These are phyloP conservation scores for Macrophomina tecta DNA, from an alignment of 2,329 filamentous ascomycete genomes.

Conservation along the genomic window DNA sequence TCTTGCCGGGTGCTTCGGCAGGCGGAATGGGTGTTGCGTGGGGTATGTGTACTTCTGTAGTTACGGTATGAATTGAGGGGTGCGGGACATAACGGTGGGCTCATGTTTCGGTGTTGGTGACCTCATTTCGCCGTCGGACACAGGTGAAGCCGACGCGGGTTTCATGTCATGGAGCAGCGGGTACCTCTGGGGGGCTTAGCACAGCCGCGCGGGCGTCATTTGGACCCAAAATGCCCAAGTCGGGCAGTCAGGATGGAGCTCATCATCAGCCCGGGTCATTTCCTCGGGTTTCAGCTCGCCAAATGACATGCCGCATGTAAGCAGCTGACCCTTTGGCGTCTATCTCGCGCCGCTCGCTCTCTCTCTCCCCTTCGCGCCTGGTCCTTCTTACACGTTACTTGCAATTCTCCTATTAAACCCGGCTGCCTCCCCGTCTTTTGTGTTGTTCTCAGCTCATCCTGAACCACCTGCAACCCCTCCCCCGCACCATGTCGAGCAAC, in stretches of 20 bases:
- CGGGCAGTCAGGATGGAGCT: conserved; percentile 14
- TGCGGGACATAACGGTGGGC: not conserved
- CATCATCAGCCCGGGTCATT: conserved; percentile 20
- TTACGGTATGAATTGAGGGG: conserved; percentile 7
- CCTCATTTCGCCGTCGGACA: not conserved
- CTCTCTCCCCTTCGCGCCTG: not conserved
- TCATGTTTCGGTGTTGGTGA: not conserved
- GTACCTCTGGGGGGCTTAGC: not conserved
- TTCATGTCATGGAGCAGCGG: not conserved
- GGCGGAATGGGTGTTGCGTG: not conserved
- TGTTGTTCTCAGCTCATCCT: not conserved
- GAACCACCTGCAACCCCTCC: not conserved
- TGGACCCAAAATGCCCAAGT: conserved; percentile 1
- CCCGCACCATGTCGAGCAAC: conserved; percentile 36
- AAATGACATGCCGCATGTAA: conserved; percentile 22
- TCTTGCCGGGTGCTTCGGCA: not conserved
- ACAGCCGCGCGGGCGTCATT: conserved; percentile 2
- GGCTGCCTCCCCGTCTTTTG: not conserved
- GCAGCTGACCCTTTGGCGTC: conserved; percentile 19
- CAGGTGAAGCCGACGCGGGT: not conserved
- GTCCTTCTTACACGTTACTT: not conserved
- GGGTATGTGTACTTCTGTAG: conserved; percentile 13
- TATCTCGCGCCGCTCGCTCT: not conserved
- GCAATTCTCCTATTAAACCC: conserved; percentile 18
- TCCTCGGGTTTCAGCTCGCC: conserved; percentile 21